phyloP scores from a whole-genome alignment of 2,329 filamentous ascomycete genomes.

The Fusarium sacchari region DNA sequence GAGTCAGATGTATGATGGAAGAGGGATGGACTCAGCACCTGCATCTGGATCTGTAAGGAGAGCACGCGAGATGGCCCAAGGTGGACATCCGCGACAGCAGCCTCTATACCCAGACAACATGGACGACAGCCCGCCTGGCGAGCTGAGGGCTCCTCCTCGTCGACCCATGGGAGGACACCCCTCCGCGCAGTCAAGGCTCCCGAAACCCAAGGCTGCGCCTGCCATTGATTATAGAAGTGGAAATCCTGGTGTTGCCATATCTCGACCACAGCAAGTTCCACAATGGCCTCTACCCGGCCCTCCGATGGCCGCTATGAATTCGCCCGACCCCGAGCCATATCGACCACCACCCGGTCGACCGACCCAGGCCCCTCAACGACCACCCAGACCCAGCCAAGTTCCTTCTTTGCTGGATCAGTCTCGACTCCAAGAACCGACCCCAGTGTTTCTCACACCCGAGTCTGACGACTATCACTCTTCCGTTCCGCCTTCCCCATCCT shows the following conservation, averaged over 20 bases:
- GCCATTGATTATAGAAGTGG: slow-evolving; percentile 34
- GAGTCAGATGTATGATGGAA: slow-evolving; percentile 66
- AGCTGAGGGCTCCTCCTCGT: slow-evolving; percentile 41
- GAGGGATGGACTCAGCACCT: slow-evolving; percentile 59
- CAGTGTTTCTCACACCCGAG: slow-evolving; percentile 55
- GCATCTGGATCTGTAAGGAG: slow-evolving; percentile 62
- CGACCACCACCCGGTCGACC: slow-evolving; percentile 61
- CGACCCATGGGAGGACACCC: slow-evolving; percentile 41
- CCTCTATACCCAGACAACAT: slow-evolving; percentile 41
- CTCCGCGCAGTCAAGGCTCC: slow-evolving; percentile 28
- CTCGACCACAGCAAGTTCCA: slow-evolving; percentile 61
- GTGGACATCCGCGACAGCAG: slow-evolving; percentile 47
- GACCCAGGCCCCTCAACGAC: slow-evolving; percentile 63
- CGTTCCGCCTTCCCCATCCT: slow-evolving; percentile 60
- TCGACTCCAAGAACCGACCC: slow-evolving; percentile 64
- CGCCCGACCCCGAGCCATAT: slow-evolving; percentile 55
- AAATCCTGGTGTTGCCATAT: slow-evolving; percentile 57
- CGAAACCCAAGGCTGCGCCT: slow-evolving; percentile 27
- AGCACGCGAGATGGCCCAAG: slow-evolving; percentile 64
- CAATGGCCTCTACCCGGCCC: slow-evolving; percentile 64
- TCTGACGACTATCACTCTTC: slow-evolving; percentile 52
- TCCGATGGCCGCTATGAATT: slow-evolving; percentile 47
- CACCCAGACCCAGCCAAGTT: slow-evolving; percentile 68
- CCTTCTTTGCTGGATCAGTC: slow-evolving; percentile 68
- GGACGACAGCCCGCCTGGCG: slow-evolving; percentile 42